These are phyloP conservation scores for Monosporascus sp. DNA, from an alignment of 2,329 filamentous ascomycete species.

Conservation along the genomic window DNA sequence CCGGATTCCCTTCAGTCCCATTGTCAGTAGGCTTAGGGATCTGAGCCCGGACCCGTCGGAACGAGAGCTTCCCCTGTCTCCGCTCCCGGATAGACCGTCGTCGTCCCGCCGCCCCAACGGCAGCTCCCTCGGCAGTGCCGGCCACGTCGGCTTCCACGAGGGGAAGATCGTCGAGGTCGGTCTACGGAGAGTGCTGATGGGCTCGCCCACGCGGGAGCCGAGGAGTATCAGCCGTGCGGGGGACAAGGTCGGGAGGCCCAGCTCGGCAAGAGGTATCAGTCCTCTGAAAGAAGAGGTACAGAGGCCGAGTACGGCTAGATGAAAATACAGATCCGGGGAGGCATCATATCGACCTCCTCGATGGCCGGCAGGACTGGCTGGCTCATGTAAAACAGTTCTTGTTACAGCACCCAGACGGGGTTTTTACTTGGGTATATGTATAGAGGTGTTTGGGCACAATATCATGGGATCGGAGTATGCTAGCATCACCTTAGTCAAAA, in stretches of 20 bases:
- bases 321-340: no score
- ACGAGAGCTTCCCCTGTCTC: conserved; percentile 4
- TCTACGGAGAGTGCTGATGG: conserved; percentile 14
- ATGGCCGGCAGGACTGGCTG: no score
- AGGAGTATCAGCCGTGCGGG: neutral
- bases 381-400: no score
- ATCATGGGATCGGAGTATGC: no score
- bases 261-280: neutral
- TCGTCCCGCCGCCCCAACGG: conserved; percentile 8
- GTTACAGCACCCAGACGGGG: no score
- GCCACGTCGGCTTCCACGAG: conserved; percentile 24
- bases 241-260: neutral
- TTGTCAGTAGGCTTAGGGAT: neutral
- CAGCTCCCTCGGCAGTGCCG: conserved; percentile 25
- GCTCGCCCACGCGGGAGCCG: neutral
- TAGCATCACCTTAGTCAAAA: no score
- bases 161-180: conserved; percentile 19
- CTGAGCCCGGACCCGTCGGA: neutral
- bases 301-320: no score
- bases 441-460: no score
- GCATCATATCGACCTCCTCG: no score
- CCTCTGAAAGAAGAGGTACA: no score
- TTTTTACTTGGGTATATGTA: no score
- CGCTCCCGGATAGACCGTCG: neutral
- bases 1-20: neutral